Base-by-base conservation (phyloP, 352 stramenopile species). In the Globisporangium alternatum region DNA sequence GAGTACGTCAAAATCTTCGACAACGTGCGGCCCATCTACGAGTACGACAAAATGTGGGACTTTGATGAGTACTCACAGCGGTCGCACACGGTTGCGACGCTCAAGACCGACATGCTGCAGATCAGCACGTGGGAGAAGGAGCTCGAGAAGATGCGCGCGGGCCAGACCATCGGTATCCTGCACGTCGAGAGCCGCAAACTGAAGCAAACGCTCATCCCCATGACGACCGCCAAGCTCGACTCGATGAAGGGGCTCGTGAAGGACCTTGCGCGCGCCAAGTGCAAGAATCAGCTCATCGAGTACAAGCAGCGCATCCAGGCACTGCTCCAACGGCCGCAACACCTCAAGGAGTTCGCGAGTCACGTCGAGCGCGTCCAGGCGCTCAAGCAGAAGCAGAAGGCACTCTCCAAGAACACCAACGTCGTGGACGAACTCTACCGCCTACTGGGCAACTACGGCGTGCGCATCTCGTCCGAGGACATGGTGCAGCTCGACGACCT, bases 1-100 rank as follows among this genome's bases (percentile, higher is more conserved):
- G 89, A 97, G 64, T 97, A 98, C 65, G 90, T 96, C 7, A 90
- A 93, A 57, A 94, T 90, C 56, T 98, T 98, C 70, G 89, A 98
- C 66, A 92, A 82, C 45, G 86, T 98, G 17, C 85, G 92, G 1
- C 93, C 93, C 5, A 97, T 97, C 43, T 97, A 93, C 67, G 90
- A 96, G 49, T 96, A 96, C 62, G 90, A 96, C 71, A 91, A 90
- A 68, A 70, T 82, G 1, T 98, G 91, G 84, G 84, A 98, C 69
- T 85, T 97, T 53, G 90, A 98, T 19, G 85, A 89, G 49, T 94
- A 93, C 60, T 85, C 83, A 0, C 81, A 90, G 54, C 82, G 80
- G 35, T 71, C 85, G 1, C 88, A 97, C 62, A 96, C 85, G 0
- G 89, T 97, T 25, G 87, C 77, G 12, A 93, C 88, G 7, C 75